phyloP scores from a whole-genome alignment of 2,329 filamentous ascomycete genomes.

The Trematosphaeria pertusa region DNA sequence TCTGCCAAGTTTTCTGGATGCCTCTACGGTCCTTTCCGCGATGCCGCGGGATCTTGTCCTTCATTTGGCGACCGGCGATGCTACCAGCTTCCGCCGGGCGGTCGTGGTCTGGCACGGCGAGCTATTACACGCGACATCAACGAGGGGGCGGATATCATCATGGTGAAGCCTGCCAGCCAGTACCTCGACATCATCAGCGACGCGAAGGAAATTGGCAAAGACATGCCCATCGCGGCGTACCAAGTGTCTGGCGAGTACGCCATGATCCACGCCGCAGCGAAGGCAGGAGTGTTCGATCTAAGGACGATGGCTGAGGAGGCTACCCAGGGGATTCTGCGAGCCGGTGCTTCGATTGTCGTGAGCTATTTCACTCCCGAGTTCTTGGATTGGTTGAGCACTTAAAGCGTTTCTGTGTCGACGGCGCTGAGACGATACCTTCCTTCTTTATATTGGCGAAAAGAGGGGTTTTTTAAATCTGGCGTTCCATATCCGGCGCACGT shows the following conservation, averaged over 20 bases:
- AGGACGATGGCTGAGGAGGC: slow-evolving; percentile 95
- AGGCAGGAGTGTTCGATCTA: slow-evolving; percentile 94
- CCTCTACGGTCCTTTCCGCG: slow-evolving; percentile 95
- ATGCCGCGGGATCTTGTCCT: slow-evolving; percentile 88
- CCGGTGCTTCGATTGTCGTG: slow-evolving; percentile 90
- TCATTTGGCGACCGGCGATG: slow-evolving; percentile 94
- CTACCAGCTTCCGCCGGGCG: slow-evolving; percentile 94
- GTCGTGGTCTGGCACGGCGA: slow-evolving; percentile 86
- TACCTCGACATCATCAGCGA: slow-evolving; percentile 98
- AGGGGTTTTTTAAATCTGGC: slow-evolving; percentile 2
- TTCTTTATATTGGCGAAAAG: background rate
- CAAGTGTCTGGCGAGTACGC: slow-evolving; percentile 97
- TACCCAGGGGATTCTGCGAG: slow-evolving; percentile 89
- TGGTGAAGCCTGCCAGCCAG: slow-evolving; percentile 97
- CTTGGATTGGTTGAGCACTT: slow-evolving; percentile 64
- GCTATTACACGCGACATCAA: slow-evolving; percentile 89
- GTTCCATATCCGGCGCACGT: slow-evolving; percentile 13
- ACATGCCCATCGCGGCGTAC: slow-evolving; percentile 93
- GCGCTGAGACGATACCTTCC: no score
- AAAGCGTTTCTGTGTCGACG: no score
- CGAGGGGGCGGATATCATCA: slow-evolving; percentile 96
- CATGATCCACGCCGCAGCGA: slow-evolving; percentile 96
- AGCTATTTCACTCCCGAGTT: slow-evolving; percentile 92
- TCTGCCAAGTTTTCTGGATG: slow-evolving; percentile 97
- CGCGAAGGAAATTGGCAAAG: slow-evolving; percentile 90